phyloP scores from a whole-genome alignment of 306 rosid genomes.

The Purshia tridentata region DNA sequence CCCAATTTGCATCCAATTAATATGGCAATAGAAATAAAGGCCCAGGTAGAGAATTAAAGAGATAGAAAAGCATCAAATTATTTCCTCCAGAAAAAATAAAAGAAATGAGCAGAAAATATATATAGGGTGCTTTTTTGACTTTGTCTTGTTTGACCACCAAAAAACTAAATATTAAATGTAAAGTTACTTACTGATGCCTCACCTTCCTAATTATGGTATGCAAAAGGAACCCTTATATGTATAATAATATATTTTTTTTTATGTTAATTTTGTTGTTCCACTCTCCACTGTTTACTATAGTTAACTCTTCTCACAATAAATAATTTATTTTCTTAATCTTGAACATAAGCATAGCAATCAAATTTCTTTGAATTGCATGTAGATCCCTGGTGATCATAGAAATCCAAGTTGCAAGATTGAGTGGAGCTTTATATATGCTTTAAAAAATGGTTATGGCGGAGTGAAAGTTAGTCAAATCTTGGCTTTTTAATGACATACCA shows the following conservation, averaged over 20 bases:
- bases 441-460: slow-evolving; percentile 11
- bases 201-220: slow-evolving; percentile 22
- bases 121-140: background rate
- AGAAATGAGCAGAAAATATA: background rate
- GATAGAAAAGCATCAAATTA: slow-evolving; percentile 31
- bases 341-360: slow-evolving; percentile 1
- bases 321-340: slow-evolving; percentile 19
- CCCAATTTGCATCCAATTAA: no score
- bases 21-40: background rate
- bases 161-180: slow-evolving; percentile 32
- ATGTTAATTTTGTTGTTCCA: background rate
- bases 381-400: slow-evolving; percentile 12
- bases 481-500: slow-evolving; percentile 34
- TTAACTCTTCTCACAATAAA: background rate
- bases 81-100: slow-evolving; percentile 21
- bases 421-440: slow-evolving; percentile 23
- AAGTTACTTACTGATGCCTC: slow-evolving; percentile 27
- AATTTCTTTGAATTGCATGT: background rate
- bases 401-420: slow-evolving; percentile 31
- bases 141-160: slow-evolving; percentile 32
- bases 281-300: background rate
- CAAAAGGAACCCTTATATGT: background rate
- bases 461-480: slow-evolving; percentile 33
- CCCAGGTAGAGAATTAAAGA: slow-evolving; percentile 1
- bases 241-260: background rate